Evolutionary conservation across 108 stramenopile species (phyloP).

Genomic region (Skeletonema tropicum): DNA sequence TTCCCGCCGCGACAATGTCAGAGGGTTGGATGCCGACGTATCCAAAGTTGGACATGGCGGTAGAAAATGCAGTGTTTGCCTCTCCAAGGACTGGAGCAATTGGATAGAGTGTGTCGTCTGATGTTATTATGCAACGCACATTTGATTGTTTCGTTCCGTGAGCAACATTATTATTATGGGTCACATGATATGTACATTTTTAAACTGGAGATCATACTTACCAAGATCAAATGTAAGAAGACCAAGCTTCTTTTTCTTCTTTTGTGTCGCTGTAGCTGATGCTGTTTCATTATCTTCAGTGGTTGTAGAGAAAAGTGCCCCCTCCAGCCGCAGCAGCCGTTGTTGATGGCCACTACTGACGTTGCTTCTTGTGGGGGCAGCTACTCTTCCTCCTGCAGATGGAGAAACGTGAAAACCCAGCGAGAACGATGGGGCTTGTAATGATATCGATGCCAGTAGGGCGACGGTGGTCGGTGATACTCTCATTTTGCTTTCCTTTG

Average conservation of each 20-base stretch:
- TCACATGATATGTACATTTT: neutral
- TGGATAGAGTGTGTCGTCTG: slow-evolving; percentile 82
- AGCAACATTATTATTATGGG: too few relatives aligned
- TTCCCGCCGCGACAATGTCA: slow-evolving; percentile 80
- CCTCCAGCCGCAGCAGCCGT: neutral
- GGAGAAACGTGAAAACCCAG: slow-evolving; percentile 19
- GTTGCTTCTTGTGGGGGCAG: slow-evolving; percentile 1
- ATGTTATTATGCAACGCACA: too few relatives aligned
- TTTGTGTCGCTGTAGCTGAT: slow-evolving; percentile 13
- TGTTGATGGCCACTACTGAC: neutral
- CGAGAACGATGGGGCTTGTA: slow-evolving; percentile 18
- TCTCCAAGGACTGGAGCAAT: slow-evolving; percentile 63
- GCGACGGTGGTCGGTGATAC: slow-evolving; percentile 27
- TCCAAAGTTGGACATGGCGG: slow-evolving; percentile 81
- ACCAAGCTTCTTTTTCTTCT: slow-evolving; percentile 47
- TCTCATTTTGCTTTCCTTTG: slow-evolving; percentile 15
- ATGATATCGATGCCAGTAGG: slow-evolving; percentile 23
- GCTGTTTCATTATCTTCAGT: slow-evolving; percentile 28
- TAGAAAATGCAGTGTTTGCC: slow-evolving; percentile 81
- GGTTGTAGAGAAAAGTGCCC: slow-evolving; percentile 24
- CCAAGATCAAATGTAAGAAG: slow-evolving; percentile 78
- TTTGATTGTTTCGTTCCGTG: too few relatives aligned
- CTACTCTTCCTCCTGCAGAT: neutral
- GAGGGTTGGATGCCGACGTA: slow-evolving; percentile 63
- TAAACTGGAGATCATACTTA: neutral